These are phyloP conservation scores for Starmerella apicola DNA, from an alignment of 805 yeast species.

Conservation along the genomic window DNA sequence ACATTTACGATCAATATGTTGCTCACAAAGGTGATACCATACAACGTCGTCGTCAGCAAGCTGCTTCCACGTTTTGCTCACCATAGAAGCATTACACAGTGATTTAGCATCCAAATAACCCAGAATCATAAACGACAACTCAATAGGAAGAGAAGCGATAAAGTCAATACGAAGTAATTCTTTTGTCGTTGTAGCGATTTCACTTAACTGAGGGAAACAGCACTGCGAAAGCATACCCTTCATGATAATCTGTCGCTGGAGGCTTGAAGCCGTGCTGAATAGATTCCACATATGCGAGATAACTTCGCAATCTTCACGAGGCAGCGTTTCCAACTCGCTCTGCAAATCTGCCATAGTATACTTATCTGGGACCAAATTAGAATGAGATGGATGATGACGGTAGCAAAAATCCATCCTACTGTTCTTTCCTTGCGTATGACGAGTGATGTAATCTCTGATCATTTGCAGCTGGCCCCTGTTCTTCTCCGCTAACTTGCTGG, in stretches of 20 bases:
- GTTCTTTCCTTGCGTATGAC: conserved; percentile 15
- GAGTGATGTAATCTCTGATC: conserved; percentile 17
- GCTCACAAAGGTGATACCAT: conserved; percentile 98
- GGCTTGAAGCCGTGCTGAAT: conserved; percentile 60
- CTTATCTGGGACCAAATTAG: conserved; percentile 30
- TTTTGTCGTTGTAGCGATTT: conserved; percentile 65
- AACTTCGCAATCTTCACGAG: conserved; percentile 58
- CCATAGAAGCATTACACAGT: conserved; percentile 89
- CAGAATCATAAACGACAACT: conserved; percentile 68
- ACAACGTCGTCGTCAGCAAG: conserved; percentile 93
- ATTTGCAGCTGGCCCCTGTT: conserved; percentile 11
- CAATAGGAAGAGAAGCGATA: conserved; percentile 72
- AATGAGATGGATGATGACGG: conserved; percentile 63
- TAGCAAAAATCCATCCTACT: conserved; percentile 47
- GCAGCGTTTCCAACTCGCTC: conserved; percentile 32
- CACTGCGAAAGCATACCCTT: conserved; percentile 80
- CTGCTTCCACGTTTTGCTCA: conserved; percentile 71
- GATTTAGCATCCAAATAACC: conserved; percentile 87
- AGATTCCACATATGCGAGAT: conserved; percentile 75
- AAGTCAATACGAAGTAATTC: conserved; percentile 79
- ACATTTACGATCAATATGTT: conserved; percentile 93
- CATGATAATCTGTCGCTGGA: conserved; percentile 60
- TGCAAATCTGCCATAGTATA: conserved; percentile 60
- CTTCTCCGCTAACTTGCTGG: conserved; percentile 9
- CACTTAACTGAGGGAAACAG: conserved; percentile 90